These are phyloP conservation scores for Colletotrichum navitas DNA, from an alignment of 2,329 filamentous ascomycete species.

Conservation along the genomic window DNA sequence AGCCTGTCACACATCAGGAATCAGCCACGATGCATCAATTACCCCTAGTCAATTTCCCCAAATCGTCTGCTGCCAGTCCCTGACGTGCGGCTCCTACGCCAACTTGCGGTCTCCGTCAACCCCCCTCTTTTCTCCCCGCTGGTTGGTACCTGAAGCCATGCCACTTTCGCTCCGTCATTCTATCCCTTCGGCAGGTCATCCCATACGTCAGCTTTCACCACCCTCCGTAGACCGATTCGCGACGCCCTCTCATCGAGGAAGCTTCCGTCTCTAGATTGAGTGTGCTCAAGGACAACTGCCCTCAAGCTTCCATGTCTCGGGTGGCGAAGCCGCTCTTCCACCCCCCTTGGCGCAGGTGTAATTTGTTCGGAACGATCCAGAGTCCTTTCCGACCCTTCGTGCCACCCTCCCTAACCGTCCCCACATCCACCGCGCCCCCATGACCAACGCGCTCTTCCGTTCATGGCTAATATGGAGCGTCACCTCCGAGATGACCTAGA, in stretches of 20 bases:
- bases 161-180: conserved; percentile 29
- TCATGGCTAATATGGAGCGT: conserved; percentile 42
- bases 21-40: background rate
- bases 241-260: conserved; percentile 9
- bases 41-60: conserved; percentile 25
- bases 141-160: conserved; percentile 35
- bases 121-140: background rate
- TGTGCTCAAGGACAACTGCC: background rate
- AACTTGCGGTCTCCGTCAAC: background rate
- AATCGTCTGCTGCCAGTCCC: conserved; percentile 26
- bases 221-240: conserved; percentile 14
- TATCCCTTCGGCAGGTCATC: conserved; percentile 3
- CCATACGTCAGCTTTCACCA: background rate
- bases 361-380: conserved; percentile 21
- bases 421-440: conserved; percentile 41
- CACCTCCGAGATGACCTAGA: conserved; percentile 42
- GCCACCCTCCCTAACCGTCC: conserved; percentile 27
- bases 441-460: conserved; percentile 39
- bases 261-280: conserved; percentile 31
- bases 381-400: conserved; percentile 34
- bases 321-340: conserved; percentile 27
- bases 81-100: conserved; percentile 30
- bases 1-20: background rate
- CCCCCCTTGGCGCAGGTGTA: conserved; percentile 4
- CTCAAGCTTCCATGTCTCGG: conserved; percentile 12